Evolutionary conservation across 257 asterid species (phyloP), one percentile per base, ranked within the genome.

Genomic region (Nicotiana noctiflora): DNA sequence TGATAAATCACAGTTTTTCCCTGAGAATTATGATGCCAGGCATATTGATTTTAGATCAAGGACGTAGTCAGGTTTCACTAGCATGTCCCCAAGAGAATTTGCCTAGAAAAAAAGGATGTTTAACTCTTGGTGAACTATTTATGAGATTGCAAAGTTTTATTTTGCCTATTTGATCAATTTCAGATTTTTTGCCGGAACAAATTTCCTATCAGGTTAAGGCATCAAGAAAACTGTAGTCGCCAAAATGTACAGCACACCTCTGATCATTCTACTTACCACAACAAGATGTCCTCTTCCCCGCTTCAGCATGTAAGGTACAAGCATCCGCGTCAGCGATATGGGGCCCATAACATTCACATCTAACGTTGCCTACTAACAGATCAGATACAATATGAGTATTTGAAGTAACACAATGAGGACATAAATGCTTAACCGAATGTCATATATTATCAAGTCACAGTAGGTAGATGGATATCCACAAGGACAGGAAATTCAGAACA

Each of bases 221-320:
- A 72, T 72, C 78, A 72, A 14, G 60, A 72, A 44, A 72, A 46
- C 37, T 72, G 60, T 23, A 46, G 23, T 72, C 77, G 23, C 77
- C 34, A 72, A 40, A 72, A 29, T 23, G 51, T 8, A 18, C 4
- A 2, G 14, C 78, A n/a, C n/a, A 14, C 60, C 60, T 23, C 59
- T 72, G 60, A 40, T 72, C 11, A 23, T 34, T 60, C 25, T 44
- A 84, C 90, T 87, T 94, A 96, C 99, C 98, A 96, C 98, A 31
- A 96, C 98, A 81, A 96, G 90, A 88, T 93, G 98, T 84, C 99
- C 98, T 79, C 91, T 89, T 62, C 98, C 98, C 79, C 97, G 93
- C 88, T 90, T 91, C 88, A 96, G 86, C 98, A 94, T 96, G 91
- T 84, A 88, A 62, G 96, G 96, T 74, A 90, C 81, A 86, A 96